phyloP scores from a whole-genome alignment of 371 early-diverging fungal genomes.

The Mucor lusitanicus region DNA sequence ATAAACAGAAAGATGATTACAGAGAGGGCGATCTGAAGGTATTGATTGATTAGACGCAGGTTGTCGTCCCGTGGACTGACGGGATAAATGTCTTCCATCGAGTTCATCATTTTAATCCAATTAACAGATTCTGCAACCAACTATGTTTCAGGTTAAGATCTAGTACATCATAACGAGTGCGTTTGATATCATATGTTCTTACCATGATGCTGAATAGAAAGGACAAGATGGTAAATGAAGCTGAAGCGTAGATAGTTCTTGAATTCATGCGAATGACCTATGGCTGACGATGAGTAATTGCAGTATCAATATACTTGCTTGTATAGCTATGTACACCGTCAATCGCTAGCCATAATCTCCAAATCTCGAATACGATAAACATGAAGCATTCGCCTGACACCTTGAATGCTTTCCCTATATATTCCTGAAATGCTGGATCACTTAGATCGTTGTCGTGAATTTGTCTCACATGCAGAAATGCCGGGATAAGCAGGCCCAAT shows the following conservation, averaged over 20 bases:
- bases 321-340: conserved; percentile 7
- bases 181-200: neutral
- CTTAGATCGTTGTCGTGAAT: neutral
- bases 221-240: conserved; percentile 2
- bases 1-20: neutral
- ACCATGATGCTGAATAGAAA: conserved; percentile 11
- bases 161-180: neutral
- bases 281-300: neutral
- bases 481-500: neutral
- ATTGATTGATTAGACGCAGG: neutral
- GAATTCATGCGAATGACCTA: conserved; percentile 12
- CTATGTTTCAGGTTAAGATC: neutral
- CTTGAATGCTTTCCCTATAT: neutral
- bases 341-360: conserved; percentile 9
- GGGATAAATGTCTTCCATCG: neutral
- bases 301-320: neutral
- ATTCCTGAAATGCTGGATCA: neutral
- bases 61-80: neutral
- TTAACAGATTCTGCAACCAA: conserved; percentile 5
- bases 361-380: conserved; percentile 9
- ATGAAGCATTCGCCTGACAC: neutral
- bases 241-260: conserved; percentile 11
- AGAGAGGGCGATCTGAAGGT: neutral
- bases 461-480: neutral
- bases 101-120: neutral